phyloP scores from a whole-genome alignment of 495 filamentous ascomycete species.

The Neurospora hispaniola region DNA sequence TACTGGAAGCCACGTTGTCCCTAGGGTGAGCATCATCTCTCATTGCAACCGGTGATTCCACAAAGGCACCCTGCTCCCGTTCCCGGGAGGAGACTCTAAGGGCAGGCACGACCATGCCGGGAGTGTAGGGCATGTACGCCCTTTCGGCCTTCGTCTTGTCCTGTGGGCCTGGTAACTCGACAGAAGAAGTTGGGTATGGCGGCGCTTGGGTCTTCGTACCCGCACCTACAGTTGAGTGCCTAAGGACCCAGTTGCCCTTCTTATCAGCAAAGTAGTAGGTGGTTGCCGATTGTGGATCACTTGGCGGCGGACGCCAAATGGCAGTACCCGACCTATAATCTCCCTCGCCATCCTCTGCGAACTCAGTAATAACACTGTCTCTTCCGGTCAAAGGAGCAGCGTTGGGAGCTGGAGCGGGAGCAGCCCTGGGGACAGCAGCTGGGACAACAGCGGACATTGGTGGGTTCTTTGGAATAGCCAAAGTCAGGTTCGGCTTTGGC shows the following conservation, averaged over 20 bases:
- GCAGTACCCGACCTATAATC: conserved; percentile 20
- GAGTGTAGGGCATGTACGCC: conserved; percentile 13
- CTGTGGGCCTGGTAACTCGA: conserved; percentile 29
- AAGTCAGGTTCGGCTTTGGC: conserved; percentile 22
- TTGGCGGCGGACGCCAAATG: conserved; percentile 32
- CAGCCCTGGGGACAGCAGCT: neutral
- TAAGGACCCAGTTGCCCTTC: conserved; percentile 35
- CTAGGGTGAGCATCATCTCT: neutral
- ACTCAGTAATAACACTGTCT: conserved; percentile 35
- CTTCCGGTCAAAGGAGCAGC: conserved; percentile 10
- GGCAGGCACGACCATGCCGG: conserved; percentile 16
- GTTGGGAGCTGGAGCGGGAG: conserved; percentile 6
- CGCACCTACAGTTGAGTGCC: conserved; percentile 12
- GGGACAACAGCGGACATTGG: conserved; percentile 1
- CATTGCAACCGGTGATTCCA: conserved; percentile 6
- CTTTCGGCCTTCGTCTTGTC: conserved; percentile 31
- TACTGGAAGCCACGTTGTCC: conserved; percentile 3
- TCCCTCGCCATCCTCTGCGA: conserved; percentile 36
- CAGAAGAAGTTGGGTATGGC: neutral
- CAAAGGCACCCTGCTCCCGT: conserved; percentile 8
- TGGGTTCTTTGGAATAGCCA: conserved; percentile 20
- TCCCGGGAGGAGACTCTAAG: conserved; percentile 14
- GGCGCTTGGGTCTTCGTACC: neutral
- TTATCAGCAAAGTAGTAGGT: conserved; percentile 34
- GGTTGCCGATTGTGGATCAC: conserved; percentile 27